Evolutionary conservation across 75 land plant genomes (phyloP).

Genomic region (Picea sitchensis): DNA sequence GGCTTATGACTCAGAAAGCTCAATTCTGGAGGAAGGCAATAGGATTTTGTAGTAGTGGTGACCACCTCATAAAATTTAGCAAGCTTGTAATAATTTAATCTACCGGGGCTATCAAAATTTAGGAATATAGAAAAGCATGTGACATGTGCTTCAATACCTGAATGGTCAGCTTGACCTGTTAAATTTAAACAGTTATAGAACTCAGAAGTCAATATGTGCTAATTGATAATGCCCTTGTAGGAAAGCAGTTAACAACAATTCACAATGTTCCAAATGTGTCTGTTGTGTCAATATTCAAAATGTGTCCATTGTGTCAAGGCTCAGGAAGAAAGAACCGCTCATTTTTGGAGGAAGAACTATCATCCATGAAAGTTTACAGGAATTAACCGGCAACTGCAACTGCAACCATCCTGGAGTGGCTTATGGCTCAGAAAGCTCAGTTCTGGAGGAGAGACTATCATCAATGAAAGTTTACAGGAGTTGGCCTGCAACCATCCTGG

Average conservation of each 20-base stretch:
- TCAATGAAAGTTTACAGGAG: slow-evolving; percentile 71
- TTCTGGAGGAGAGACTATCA: slow-evolving; percentile 20
- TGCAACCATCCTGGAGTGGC: no score
- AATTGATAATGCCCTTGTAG: slow-evolving; percentile 68
- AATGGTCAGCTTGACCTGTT: not conserved
- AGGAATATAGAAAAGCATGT: slow-evolving; percentile 40
- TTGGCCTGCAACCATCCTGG: slow-evolving; percentile 39
- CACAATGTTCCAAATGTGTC: no score
- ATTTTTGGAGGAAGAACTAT: no score
- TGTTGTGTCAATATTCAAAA: no score
- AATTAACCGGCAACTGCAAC: no score
- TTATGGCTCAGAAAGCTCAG: no score
- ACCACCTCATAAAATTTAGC: slow-evolving; percentile 63
- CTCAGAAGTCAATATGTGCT: slow-evolving; percentile 42
- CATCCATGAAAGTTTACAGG: no score
- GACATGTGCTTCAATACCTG: slow-evolving; percentile 51
- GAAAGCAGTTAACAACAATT: slow-evolving; percentile 62
- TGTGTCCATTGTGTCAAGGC: no score
- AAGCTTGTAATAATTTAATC: slow-evolving; percentile 52
- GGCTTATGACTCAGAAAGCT: no score
- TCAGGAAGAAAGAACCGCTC: no score
- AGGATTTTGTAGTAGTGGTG: slow-evolving; percentile 17
- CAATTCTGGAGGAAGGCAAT: no score
- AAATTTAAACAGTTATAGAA: slow-evolving; percentile 52
- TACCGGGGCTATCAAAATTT: slow-evolving; percentile 45